A percentile compares a stretch with the other conserved stretches of the same genome.
Evolutionary conservation across 2,329 filamentous ascomycete species (phyloP).

Genomic region (Colletotrichum sp.): DNA sequence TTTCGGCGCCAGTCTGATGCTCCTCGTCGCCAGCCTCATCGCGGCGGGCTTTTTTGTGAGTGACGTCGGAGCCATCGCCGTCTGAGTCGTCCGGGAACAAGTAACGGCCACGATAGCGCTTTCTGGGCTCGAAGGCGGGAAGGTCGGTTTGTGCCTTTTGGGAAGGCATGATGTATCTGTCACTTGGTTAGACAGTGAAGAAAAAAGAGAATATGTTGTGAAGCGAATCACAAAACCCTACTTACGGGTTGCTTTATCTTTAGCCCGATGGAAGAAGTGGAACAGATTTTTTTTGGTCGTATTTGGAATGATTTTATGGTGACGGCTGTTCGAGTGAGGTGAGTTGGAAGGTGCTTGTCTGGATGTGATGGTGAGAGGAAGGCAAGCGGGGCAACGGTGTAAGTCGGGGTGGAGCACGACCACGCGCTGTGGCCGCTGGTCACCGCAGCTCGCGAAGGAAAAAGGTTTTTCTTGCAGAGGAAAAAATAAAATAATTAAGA

Average conservation of each 20-base stretch:
- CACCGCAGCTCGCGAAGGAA: background rate
- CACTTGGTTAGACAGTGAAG: background rate
- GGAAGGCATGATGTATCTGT: background rate
- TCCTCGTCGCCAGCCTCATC: background rate
- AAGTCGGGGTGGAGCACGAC: background rate
- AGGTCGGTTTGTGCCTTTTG: background rate
- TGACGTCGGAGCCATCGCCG: accelerated
- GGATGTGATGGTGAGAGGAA: background rate
- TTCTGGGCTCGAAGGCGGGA: accelerated
- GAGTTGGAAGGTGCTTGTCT: background rate
- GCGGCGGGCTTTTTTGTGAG: background rate
- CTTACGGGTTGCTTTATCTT: too few species aligned
- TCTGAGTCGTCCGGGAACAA: background rate
- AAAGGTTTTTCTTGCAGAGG: too few species aligned
- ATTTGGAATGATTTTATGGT: background rate
- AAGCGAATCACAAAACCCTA: background rate
- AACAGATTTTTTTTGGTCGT: background rate
- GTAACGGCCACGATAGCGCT: background rate
- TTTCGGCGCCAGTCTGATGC: accelerated
- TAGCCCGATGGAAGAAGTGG: too few species aligned
- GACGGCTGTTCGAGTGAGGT: background rate
- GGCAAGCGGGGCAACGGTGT: background rate
- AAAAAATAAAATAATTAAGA: too few species aligned
- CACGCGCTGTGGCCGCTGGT: background rate
- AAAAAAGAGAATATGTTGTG: background rate